Evolutionary conservation across 768 basidiomycete species (phyloP).

Genomic region (Podaxis sp.): DNA sequence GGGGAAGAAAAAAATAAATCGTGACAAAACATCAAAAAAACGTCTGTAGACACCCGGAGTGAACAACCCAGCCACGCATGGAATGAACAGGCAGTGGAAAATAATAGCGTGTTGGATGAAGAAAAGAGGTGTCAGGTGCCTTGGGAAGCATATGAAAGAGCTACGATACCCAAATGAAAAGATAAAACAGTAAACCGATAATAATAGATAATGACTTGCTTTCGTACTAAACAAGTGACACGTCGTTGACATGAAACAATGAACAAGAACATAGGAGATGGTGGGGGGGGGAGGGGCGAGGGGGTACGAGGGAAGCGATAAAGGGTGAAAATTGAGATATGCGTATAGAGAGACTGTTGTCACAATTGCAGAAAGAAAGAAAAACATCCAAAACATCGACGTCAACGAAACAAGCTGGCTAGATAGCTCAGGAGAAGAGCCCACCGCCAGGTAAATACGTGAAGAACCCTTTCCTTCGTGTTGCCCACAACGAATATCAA

Average conservation of each 20-base stretch:
- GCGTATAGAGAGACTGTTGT: slow-evolving; percentile 7
- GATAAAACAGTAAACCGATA: slow-evolving; percentile 13
- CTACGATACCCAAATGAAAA: slow-evolving; percentile 9
- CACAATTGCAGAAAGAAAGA: slow-evolving; percentile 10
- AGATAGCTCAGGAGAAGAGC: background rate
- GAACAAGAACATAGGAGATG: slow-evolving; percentile 5
- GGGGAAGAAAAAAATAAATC: background rate
- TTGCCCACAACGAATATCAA: slow-evolving; percentile 1
- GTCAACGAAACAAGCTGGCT: slow-evolving; percentile 1
- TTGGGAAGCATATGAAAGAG: background rate
- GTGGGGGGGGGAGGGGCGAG: too few relatives aligned
- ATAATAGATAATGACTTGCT: slow-evolving; percentile 7
- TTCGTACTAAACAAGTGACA: slow-evolving; percentile 12
- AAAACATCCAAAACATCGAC: slow-evolving; percentile 10
- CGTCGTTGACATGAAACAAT: slow-evolving; percentile 9
- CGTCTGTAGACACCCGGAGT: slow-evolving; percentile 11
- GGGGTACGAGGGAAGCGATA: background rate
- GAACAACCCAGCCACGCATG: background rate
- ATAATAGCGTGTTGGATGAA: background rate
- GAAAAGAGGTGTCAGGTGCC: background rate
- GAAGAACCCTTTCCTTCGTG: background rate
- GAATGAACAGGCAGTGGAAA: slow-evolving; percentile 2
- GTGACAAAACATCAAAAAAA: slow-evolving; percentile 3
- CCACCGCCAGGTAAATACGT: background rate
- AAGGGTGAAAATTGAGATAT: background rate